Evolutionary conservation across 2,329 filamentous ascomycete genomes (phyloP).

Genomic region (Colletotrichum liaoningense): DNA sequence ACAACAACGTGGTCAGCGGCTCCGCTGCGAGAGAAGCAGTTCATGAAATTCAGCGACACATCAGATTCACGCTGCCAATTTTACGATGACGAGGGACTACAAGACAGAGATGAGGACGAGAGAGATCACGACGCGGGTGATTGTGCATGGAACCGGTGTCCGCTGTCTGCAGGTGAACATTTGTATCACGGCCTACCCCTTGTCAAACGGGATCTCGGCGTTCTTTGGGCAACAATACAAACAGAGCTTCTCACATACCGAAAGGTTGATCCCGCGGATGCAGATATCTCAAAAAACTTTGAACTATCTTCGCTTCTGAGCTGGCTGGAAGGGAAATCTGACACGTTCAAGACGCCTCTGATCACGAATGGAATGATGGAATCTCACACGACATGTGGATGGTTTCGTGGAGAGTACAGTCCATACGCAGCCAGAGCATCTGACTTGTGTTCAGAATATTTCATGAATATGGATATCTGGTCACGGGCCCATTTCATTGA

Average conservation of each 20-base stretch:
- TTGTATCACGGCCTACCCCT: too few relatives aligned
- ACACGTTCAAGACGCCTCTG: not conserved
- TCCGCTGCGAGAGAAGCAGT: not conserved
- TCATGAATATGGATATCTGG: too few relatives aligned
- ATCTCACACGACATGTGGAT: too few relatives aligned
- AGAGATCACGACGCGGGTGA: too few relatives aligned
- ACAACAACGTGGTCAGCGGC: constrained; percentile 40
- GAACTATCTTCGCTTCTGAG: not conserved
- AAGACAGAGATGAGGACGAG: too few relatives aligned
- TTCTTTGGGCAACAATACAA: constrained; percentile 49
- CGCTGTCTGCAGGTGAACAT: too few relatives aligned
- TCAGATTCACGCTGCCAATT: fast-evolving
- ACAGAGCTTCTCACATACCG: constrained; percentile 51
- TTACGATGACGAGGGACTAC: too few relatives aligned
- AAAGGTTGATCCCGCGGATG: constrained; percentile 43
- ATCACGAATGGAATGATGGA: not conserved
- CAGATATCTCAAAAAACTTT: constrained; percentile 10
- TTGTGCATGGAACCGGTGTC: too few relatives aligned
- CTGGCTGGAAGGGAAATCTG: constrained; percentile 9
- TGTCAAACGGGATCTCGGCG: constrained; percentile 27
- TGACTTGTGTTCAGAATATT: too few relatives aligned
- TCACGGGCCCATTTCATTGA: too few relatives aligned
- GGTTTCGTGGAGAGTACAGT: too few relatives aligned
- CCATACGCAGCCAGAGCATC: too few relatives aligned
- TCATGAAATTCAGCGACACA: not conserved